Percentiles rank a stretch among this genome's conserved stretches.
phyloP scores from a whole-genome alignment of 225 moss, liverwort and hornwort genomes.

The Anthoceros angustus region DNA sequence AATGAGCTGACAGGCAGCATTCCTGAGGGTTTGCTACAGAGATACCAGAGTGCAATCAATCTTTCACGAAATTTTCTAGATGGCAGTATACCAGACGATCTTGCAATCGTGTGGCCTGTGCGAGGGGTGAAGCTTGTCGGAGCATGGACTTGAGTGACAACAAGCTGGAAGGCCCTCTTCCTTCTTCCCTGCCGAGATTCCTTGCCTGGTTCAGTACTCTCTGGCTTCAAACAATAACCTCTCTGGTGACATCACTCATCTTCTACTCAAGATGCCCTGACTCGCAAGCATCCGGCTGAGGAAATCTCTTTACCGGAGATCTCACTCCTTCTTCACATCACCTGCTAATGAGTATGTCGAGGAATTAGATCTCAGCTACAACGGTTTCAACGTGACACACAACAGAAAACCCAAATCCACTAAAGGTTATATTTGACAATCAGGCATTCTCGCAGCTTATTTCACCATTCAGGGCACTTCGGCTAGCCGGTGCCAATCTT shows the following conservation, averaged over 20 bases:
- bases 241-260: background rate
- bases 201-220: background rate
- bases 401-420: background rate
- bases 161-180: conserved; percentile 5
- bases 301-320: conserved; percentile 7
- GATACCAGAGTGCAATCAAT: background rate
- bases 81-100: background rate
- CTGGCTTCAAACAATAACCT: background rate
- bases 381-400: conserved; percentile 3
- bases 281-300: background rate
- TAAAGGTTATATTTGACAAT: background rate
- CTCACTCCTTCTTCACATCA: background rate
- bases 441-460: too few species aligned
- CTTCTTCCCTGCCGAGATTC: background rate
- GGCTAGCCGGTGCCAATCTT: conserved; percentile 5
- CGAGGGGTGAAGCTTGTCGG: background rate
- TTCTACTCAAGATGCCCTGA: background rate
- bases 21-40: background rate
- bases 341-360: background rate
- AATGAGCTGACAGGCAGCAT: background rate
- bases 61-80: conserved; percentile 5
- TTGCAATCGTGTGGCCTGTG: background rate
- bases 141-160: conserved; percentile 7
- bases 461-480: background rate
- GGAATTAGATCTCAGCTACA: conserved; percentile 6